Evolutionary conservation across 495 filamentous ascomycete genomes (phyloP).

Genomic region (Emericellopsis terricola): DNA sequence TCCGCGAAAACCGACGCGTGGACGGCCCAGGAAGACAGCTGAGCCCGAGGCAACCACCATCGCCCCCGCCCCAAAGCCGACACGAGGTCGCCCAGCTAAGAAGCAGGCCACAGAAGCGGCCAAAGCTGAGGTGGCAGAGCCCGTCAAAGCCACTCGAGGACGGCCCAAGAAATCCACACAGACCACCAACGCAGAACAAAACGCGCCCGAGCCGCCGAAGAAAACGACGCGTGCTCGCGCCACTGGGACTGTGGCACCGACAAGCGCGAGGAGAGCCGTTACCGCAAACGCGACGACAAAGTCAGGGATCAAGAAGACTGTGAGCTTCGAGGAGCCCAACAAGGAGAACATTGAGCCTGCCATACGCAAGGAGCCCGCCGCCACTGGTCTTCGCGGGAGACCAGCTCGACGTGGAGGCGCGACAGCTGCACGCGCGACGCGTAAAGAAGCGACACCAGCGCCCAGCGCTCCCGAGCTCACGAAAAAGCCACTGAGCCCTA

Average conservation of each 20-base stretch:
- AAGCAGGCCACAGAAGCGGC: constrained; percentile 1
- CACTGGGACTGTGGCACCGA: neutral
- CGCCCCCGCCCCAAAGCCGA: constrained; percentile 1
- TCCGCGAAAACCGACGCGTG: neutral
- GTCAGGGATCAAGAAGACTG: constrained; percentile 29
- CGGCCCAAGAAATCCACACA: constrained; percentile 15
- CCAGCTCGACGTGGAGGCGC: constrained; percentile 10
- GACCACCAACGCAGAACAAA: constrained; percentile 6
- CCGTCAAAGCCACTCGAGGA: constrained; percentile 12
- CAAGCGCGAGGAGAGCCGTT: constrained; percentile 10
- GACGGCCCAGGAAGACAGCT: constrained; percentile 18
- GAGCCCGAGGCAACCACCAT: constrained; percentile 3
- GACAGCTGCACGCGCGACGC: constrained; percentile 7
- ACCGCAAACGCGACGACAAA: constrained; percentile 14
- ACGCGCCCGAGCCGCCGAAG: constrained; percentile 12
- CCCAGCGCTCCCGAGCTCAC: constrained; percentile 6
- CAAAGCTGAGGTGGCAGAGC: constrained; percentile 6
- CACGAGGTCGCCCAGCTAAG: neutral
- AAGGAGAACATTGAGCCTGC: constrained; percentile 31
- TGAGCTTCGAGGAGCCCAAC: constrained; percentile 38
- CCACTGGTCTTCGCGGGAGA: constrained; percentile 9
- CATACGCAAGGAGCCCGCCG: constrained; percentile 8
- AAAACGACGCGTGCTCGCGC: constrained; percentile 21
- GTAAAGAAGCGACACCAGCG: neutral
- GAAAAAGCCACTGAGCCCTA: constrained; percentile 31